Conservation (phyloP, 2,329 filamentous ascomycete species). For the Botrytis elliptica region DNA sequence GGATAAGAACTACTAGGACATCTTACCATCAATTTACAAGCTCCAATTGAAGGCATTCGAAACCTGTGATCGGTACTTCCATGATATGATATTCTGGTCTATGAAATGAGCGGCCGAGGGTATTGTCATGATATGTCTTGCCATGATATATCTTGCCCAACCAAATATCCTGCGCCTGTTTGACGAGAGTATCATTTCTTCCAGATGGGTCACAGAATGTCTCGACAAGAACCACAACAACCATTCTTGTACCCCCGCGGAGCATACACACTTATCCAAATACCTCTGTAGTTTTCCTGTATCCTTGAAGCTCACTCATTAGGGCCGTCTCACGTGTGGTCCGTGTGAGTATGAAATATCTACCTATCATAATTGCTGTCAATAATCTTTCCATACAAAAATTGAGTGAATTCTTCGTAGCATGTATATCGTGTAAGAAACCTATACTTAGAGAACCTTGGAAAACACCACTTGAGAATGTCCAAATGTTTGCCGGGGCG, state of each 20-base stretch:
- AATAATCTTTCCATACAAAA: neutral
- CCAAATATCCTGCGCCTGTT: neutral
- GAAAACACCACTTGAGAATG: neutral
- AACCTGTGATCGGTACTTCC: neutral
- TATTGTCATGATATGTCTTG: neutral
- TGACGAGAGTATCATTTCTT: neutral
- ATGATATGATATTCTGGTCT: neutral
- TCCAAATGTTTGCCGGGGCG: conserved; percentile 9
- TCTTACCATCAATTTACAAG: neutral
- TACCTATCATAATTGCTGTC: neutral
- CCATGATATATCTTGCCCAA: neutral
- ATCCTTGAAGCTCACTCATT: conserved; percentile 5
- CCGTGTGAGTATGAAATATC: conserved; percentile 7
- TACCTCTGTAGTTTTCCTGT: neutral
- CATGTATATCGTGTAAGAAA: neutral
- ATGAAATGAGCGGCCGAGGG: neutral
- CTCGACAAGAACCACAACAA: neutral
- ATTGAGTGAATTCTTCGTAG: neutral
- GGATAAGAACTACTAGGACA: neutral
- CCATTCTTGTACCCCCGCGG: neutral
- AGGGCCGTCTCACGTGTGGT: neutral
- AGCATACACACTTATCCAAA: neutral
- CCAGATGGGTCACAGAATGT: neutral
- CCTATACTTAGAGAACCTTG: too few relatives aligned
- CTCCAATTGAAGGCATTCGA: neutral